phyloP scores from a whole-genome alignment of 2,329 filamentous ascomycete genomes.

The Aspergillaceae sp. region DNA sequence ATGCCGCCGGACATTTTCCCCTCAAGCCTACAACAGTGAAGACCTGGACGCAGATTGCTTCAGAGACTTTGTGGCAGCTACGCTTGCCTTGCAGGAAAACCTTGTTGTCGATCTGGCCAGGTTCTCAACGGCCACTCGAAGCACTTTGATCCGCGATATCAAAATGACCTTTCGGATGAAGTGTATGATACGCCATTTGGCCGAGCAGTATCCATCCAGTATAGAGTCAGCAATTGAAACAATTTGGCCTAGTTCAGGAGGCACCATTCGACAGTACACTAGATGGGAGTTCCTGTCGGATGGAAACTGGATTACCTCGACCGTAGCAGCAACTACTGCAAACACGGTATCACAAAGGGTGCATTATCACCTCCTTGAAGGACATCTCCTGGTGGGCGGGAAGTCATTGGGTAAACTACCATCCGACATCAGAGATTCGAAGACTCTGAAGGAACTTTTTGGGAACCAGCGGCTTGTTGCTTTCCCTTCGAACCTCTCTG shows the following conservation, averaged over 20 bases:
- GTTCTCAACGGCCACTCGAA: conserved; percentile 28
- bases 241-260: conserved; percentile 36
- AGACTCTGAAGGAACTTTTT: conserved; percentile 45
- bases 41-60: conserved; percentile 8
- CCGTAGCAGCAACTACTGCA: conserved; percentile 15
- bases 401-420: conserved; percentile 47
- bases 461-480: conserved; percentile 43
- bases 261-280: conserved; percentile 9
- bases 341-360: conserved; percentile 27
- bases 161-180: conserved; percentile 37
- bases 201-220: conserved; percentile 20
- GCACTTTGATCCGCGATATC: conserved; percentile 40
- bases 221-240: conserved; percentile 30
- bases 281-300: conserved; percentile 15
- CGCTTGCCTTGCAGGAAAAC: conserved; percentile 42
- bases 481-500: conserved; percentile 43
- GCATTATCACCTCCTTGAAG: conserved; percentile 40
- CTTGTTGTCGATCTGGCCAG: conserved; percentile 28
- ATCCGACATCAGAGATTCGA: conserved; percentile 38
- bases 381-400: conserved; percentile 43
- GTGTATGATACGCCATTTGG: conserved; percentile 24
- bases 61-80: conserved; percentile 30
- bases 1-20: conserved; percentile 42
- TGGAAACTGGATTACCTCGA: conserved; percentile 28
- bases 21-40: conserved; percentile 2